Conservation (phyloP, 495 filamentous ascomycete genomes). For the Echria macrotheca region DNA sequence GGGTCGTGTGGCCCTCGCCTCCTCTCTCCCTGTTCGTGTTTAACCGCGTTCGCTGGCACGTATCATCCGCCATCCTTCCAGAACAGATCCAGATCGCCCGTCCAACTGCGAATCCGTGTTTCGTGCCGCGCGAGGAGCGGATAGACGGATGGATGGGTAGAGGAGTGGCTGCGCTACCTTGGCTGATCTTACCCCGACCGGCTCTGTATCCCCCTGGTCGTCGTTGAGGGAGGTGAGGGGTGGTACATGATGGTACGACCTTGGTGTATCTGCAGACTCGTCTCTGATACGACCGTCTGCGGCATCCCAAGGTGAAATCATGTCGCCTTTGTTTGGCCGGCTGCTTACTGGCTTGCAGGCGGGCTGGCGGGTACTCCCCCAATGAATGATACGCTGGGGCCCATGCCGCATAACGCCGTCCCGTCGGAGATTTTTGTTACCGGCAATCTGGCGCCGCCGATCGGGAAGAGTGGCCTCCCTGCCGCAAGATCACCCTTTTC, state of each 20-base stretch:
- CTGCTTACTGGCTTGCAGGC: conserved; percentile 1
- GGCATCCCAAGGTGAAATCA: no score
- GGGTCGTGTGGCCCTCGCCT: no score
- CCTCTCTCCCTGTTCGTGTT: conserved; percentile 2
- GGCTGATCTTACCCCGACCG: no score
- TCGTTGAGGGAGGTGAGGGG: no score
- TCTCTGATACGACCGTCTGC: no score
- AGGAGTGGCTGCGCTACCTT: no score
- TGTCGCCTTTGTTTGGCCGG: not conserved
- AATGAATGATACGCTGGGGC: conserved; percentile 4
- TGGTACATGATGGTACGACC: no score
- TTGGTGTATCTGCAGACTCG: no score
- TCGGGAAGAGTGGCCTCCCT: conserved; percentile 6
- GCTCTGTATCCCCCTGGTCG: no score
- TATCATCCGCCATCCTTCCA: conserved; percentile 9
- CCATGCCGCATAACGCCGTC: conserved; percentile 10
- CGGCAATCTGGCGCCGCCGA: conserved; percentile 11
- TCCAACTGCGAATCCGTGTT: not conserved
- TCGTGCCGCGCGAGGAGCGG: conserved; percentile 2
- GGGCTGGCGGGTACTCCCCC: conserved; percentile 6
- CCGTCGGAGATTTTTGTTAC: conserved; percentile 13
- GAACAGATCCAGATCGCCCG: conserved; percentile 3
- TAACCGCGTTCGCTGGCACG: conserved; percentile 13
- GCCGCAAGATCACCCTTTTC: conserved; percentile 1
- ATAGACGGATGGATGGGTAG: no score